phyloP scores from a whole-genome alignment of 108 stramenopile genomes.

The Conticribra weissflogii region DNA sequence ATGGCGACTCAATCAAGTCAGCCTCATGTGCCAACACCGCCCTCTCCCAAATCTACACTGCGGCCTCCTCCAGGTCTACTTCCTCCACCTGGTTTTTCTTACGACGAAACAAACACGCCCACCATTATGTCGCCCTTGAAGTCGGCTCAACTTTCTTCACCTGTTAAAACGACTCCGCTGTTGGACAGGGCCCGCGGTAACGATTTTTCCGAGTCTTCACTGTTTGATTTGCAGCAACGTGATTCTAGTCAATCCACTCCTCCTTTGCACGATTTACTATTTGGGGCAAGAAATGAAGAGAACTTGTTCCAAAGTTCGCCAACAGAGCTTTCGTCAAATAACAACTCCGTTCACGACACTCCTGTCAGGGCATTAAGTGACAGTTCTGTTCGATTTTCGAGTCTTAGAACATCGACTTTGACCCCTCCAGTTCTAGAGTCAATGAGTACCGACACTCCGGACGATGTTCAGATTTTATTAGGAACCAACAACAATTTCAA shows the following conservation, averaged over 20 bases:
- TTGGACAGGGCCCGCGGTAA: not conserved
- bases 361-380: constrained; percentile 2
- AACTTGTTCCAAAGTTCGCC: too few relatives aligned
- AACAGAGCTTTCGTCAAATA: too few relatives aligned
- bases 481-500: constrained; percentile 40
- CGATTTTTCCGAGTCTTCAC: constrained; percentile 2
- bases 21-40: not conserved
- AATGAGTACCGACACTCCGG: constrained; percentile 8
- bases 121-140: not conserved
- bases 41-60: not conserved
- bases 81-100: constrained; percentile 45
- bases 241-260: constrained; percentile 7
- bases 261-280: too few relatives aligned
- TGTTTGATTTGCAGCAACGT: constrained; percentile 8
- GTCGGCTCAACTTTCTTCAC: too few relatives aligned
- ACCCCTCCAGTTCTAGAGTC: constrained; percentile 29
- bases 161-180: constrained; percentile 21
- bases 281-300: too few relatives aligned
- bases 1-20: not conserved
- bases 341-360: too few relatives aligned
- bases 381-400: constrained; percentile 3
- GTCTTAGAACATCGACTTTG: constrained; percentile 11
- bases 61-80: constrained; percentile 45
- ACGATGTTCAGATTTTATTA: constrained; percentile 33
- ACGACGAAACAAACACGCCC: not conserved